Evolutionary conservation across 2,329 filamentous ascomycete species (phyloP).

Genomic region (Cyphellophora europaea): DNA sequence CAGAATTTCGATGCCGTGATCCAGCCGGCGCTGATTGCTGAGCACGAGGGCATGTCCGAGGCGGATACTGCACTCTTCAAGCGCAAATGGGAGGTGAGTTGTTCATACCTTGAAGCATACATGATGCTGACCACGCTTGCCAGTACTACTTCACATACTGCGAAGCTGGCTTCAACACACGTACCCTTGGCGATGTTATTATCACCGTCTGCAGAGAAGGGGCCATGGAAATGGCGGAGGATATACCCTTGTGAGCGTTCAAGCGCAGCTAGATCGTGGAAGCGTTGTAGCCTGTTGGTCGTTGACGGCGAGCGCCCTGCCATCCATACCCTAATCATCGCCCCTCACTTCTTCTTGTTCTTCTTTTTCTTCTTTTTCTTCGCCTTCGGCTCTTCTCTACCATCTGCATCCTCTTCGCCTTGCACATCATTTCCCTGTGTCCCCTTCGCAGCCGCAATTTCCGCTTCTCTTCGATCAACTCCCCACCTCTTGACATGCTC

Average conservation of each 20-base stretch:
- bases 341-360: background rate
- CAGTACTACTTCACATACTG: slow-evolving; percentile 69
- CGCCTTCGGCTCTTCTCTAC: slow-evolving; percentile 30
- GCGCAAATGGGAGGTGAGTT: slow-evolving; percentile 58
- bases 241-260: slow-evolving; percentile 49
- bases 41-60: slow-evolving; percentile 51
- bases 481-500: slow-evolving; percentile 60
- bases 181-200: slow-evolving; percentile 63
- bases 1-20: slow-evolving; percentile 53
- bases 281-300: background rate
- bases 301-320: background rate
- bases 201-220: slow-evolving; percentile 52
- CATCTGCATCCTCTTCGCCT: slow-evolving; percentile 39
- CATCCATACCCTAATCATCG: background rate
- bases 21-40: slow-evolving; percentile 46
- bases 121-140: slow-evolving; percentile 1
- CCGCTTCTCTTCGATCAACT: slow-evolving; percentile 2
- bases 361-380: slow-evolving; percentile 9
- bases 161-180: slow-evolving; percentile 63
- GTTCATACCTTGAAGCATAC: slow-evolving; percentile 1
- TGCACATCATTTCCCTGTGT: slow-evolving; percentile 15
- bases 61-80: slow-evolving; percentile 58
- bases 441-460: no score
- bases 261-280: background rate
- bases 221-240: slow-evolving; percentile 54